Base-by-base conservation (phyloP, 2,329 filamentous ascomycete genomes). In the Ceratocystis smalleyi region DNA sequence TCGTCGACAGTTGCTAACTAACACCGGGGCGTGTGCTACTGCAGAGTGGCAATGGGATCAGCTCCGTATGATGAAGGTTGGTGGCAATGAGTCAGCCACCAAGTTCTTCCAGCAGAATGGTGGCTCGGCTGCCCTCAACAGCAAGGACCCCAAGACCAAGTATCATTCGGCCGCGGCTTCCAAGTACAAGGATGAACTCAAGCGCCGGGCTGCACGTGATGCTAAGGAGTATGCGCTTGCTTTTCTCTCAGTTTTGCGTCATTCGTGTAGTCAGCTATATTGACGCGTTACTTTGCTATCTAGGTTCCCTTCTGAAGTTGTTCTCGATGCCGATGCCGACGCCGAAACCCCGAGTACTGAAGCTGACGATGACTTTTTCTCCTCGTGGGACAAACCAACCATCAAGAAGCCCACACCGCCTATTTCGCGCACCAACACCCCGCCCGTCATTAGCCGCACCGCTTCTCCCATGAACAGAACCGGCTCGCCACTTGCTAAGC, bases 41-140 rank as follows among this genome's bases (percentile, higher is more conserved):
- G 45, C 70, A 89, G 86, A 89, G 79, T 99, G 94, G 94, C 91
- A 96, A 88, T 99, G 94, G 94, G 91, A 96, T 70, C 94, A 99
- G 75, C 82, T 99, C 67, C 88, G 94, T 62, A 77, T 92, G 65
- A 97, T 99, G 92, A 99, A 99, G 78, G 91, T 97, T 17, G 94
- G 94, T 69, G 94, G 94, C 65, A 99, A 99, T 72, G 92, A 97
- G 77, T 96, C 91, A 66, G 94, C 94, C 60, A 96, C 91, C 72
- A 96, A 96, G 77, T 99, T 90, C 79, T 99, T 97, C 79, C 91
- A 96, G 77, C 87, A 90, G 70, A 94, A 99, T 73, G 94, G 94
- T 68, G 94, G 94, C 67, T 91, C 89, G 49, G 91, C 92, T 61
- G 92, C 92, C 64, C 83, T 99, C 67, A 90, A 90, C 70, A 96